phyloP scores from a whole-genome alignment of 139 green algal species.

The Asterochloris sp. region DNA sequence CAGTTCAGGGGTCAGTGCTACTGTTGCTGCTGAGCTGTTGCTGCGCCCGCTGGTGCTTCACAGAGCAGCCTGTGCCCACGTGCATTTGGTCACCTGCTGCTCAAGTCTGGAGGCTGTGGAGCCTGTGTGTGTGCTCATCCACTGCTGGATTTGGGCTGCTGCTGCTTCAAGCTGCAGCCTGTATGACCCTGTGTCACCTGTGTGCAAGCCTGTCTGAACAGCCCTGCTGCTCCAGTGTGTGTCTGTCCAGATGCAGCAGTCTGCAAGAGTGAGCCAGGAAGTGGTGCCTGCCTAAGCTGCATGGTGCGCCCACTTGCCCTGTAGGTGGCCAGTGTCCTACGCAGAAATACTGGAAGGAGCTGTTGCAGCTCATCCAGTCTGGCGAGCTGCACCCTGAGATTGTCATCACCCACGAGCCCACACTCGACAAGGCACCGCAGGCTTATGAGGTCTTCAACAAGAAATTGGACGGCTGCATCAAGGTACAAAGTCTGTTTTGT shows the following conservation, averaged over 20 bases:
- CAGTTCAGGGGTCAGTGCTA: background rate
- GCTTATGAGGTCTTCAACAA: conserved; percentile 77
- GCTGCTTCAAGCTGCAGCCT: no score
- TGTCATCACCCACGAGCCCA: conserved; percentile 66
- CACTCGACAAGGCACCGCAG: conserved; percentile 48
- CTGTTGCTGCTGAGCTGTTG: background rate
- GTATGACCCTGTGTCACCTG: no score
- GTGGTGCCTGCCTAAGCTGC: no score
- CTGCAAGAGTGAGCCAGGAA: no score
- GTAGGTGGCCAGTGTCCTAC: conserved; percentile 29
- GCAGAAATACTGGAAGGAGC: conserved; percentile 57
- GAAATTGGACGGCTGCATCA: conserved; percentile 59
- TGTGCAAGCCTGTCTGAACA: no score
- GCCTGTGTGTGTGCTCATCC: no score
- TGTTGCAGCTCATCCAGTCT: conserved; percentile 43
- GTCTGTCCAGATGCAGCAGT: no score
- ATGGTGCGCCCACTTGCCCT: conserved; percentile 26
- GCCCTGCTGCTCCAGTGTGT: no score
- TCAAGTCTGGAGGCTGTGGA: no score
- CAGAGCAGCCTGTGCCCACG: no score
- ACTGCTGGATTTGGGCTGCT: no score
- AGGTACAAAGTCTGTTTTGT: conserved; percentile 22
- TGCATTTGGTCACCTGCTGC: no score
- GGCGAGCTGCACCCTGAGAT: conserved; percentile 12
- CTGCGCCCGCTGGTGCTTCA: background rate